phyloP scores from a whole-genome alignment of 495 filamentous ascomycete species.

The Hypoxylon trugodes region DNA sequence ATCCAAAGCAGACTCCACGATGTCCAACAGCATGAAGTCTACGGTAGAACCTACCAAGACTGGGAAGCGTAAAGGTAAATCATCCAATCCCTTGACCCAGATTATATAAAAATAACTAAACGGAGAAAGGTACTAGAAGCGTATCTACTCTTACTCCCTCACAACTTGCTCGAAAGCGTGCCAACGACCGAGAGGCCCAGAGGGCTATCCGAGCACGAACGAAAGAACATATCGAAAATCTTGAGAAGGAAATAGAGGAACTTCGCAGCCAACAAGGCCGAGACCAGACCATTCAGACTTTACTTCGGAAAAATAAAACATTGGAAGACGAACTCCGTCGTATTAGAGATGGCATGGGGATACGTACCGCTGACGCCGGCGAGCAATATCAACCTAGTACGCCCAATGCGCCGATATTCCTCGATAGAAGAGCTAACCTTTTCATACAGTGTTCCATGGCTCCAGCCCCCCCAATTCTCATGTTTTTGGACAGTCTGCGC shows the following conservation, averaged over 20 bases:
- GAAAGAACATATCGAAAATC: constrained; percentile 78
- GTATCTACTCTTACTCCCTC: constrained; percentile 77
- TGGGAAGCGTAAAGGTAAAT: constrained; percentile 51
- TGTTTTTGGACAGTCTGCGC: constrained; percentile 28
- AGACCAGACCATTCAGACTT: constrained; percentile 47
- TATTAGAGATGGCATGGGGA: constrained; percentile 43
- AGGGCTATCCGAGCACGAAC: constrained; percentile 84
- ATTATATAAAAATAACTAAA: background rate
- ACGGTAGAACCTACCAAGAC: constrained; percentile 41
- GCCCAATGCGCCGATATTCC: background rate
- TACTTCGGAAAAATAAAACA: constrained; percentile 48
- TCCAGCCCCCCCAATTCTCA: constrained; percentile 28
- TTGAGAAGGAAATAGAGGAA: constrained; percentile 76
- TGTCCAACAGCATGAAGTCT: constrained; percentile 20
- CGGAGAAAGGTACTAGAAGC: constrained; percentile 64
- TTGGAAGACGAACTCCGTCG: constrained; percentile 49
- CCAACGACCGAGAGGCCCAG: constrained; percentile 90
- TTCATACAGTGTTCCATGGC: constrained; percentile 18
- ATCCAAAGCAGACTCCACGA: background rate
- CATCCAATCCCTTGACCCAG: background rate
- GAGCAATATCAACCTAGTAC: constrained; percentile 31
- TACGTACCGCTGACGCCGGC: constrained; percentile 16
- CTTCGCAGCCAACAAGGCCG: constrained; percentile 47
- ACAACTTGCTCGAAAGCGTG: constrained; percentile 80
- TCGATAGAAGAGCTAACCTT: constrained; percentile 37